phyloP scores from a whole-genome alignment of 768 basidiomycete genomes.

The Amanita exitialis region DNA sequence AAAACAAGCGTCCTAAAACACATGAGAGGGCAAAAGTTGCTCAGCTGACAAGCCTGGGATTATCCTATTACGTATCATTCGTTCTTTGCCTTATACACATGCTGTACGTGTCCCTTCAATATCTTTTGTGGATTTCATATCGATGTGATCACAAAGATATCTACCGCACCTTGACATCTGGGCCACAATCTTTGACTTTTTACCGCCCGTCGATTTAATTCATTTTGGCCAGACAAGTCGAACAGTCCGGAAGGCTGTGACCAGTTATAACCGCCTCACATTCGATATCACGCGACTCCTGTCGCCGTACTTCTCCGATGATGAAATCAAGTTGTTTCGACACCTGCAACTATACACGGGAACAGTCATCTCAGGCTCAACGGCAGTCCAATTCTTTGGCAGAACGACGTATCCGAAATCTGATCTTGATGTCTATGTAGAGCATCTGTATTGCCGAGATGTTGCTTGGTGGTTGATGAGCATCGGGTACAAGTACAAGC shows the following conservation, averaged over 20 bases:
- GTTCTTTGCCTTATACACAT: background rate
- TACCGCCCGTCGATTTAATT: background rate
- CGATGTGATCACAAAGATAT: background rate
- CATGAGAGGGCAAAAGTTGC: too few relatives aligned
- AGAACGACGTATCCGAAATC: background rate
- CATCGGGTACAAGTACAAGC: background rate
- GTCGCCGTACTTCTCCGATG: background rate
- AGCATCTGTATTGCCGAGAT: background rate
- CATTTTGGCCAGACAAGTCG: background rate
- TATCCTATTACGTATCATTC: too few relatives aligned
- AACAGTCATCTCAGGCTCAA: conserved; percentile 1
- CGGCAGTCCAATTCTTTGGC: background rate
- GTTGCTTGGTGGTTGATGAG: background rate
- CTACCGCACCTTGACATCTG: background rate
- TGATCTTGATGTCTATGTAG: conserved; percentile 2
- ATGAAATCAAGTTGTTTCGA: background rate
- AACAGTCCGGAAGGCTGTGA: background rate
- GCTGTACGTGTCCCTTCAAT: background rate
- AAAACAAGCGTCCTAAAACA: too few relatives aligned
- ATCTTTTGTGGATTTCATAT: background rate
- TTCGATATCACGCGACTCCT: background rate
- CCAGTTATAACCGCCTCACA: background rate
- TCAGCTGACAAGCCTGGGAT: too few relatives aligned
- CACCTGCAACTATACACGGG: background rate
- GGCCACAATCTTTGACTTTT: background rate